These are phyloP conservation scores for Podospora anserina DNA, from an alignment of 495 filamentous ascomycete genomes.

Conservation along the genomic window DNA sequence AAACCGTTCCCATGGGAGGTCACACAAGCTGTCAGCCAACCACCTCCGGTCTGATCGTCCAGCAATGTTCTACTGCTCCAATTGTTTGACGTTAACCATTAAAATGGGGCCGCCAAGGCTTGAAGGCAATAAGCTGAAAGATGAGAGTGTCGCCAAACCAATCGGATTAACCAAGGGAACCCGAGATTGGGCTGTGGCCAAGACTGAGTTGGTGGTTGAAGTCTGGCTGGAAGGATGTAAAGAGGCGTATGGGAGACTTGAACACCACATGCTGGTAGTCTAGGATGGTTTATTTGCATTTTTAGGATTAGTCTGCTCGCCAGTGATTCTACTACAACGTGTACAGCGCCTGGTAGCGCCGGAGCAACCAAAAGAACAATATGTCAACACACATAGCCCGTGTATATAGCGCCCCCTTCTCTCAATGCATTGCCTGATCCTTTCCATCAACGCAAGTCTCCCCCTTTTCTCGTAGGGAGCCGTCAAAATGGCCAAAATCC, in stretches of 20 bases:
- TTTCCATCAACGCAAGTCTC: too few species aligned
- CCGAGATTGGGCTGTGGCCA: background rate
- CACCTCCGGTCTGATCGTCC: background rate
- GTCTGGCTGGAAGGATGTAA: background rate
- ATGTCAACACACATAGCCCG: too few species aligned
- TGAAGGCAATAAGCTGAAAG: background rate
- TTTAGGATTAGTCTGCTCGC: too few species aligned
- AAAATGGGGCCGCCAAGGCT: background rate
- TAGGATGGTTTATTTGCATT: too few species aligned
- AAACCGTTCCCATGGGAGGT: background rate
- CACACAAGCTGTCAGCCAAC: background rate
- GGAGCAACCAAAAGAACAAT: background rate
- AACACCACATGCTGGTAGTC: background rate
- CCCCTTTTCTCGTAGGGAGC: background rate
- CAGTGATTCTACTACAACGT: too few species aligned
- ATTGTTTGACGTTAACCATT: background rate
- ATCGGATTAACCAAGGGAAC: background rate
- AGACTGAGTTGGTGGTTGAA: background rate
- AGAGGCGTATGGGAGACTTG: background rate
- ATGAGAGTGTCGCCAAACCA: background rate
- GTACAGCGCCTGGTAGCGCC: too few species aligned
- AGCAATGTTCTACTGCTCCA: background rate
- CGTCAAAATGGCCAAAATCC: conserved; percentile 5
- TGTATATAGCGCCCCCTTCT: too few species aligned
- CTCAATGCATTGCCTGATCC: too few species aligned